Evolutionary conservation across 768 basidiomycete genomes (phyloP).

Genomic region (Naematelia aurantialba): DNA sequence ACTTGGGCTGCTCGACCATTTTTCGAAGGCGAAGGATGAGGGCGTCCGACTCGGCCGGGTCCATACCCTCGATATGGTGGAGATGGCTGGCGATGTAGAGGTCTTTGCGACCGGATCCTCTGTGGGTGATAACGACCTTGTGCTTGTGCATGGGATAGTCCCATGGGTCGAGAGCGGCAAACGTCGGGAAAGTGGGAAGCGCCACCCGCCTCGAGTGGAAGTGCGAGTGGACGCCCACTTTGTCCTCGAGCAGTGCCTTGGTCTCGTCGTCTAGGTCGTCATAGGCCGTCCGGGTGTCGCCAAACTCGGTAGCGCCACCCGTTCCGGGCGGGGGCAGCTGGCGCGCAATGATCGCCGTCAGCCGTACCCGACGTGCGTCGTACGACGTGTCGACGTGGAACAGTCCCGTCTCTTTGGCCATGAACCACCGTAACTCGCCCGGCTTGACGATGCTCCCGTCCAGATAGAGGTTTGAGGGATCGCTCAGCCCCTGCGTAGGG

Average conservation of each 20-base stretch:
- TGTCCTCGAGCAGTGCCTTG: slow-evolving; percentile 26
- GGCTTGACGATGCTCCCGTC: slow-evolving; percentile 28
- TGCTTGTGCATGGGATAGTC: slow-evolving; percentile 23
- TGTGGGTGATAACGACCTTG: slow-evolving; percentile 19
- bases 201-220: slow-evolving; percentile 17
- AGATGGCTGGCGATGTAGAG: slow-evolving; percentile 21
- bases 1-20: slow-evolving; percentile 22
- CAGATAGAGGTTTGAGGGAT: slow-evolving; percentile 24
- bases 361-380: slow-evolving; percentile 29
- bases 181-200: slow-evolving; percentile 17
- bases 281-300: slow-evolving; percentile 39
- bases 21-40: slow-evolving; percentile 15
- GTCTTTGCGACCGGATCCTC: slow-evolving; percentile 16
- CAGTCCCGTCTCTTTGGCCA: slow-evolving; percentile 23
- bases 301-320: slow-evolving; percentile 42
- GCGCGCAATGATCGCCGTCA: slow-evolving; percentile 41
- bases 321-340: slow-evolving; percentile 35
- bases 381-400: slow-evolving; percentile 33
- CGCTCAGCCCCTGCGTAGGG: slow-evolving; percentile 15
- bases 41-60: slow-evolving; percentile 18
- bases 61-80: slow-evolving; percentile 24
- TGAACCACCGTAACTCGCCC: slow-evolving; percentile 25
- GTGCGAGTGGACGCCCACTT: slow-evolving; percentile 28
- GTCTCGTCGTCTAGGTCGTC: slow-evolving; percentile 37
- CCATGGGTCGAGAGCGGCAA: slow-evolving; percentile 18